These are phyloP conservation scores for Camellia sinensis DNA, from an alignment of 148 eudicot species.

Conservation along the genomic window DNA sequence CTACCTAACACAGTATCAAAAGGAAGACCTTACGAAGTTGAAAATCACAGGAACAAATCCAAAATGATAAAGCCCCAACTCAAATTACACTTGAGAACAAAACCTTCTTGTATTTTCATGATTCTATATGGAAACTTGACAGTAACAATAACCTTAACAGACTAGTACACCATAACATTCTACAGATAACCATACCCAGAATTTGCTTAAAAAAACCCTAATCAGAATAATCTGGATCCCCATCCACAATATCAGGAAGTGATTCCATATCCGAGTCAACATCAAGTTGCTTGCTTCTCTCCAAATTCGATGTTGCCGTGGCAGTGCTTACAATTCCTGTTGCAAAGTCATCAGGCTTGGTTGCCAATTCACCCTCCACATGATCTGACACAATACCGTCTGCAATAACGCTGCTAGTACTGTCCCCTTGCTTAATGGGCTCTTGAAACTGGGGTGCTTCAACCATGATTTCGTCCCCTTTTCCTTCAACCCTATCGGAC, in stretches of 20 bases:
- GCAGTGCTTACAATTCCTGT: slow-evolving; percentile 6
- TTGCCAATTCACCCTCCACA: neutral
- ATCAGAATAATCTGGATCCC: slow-evolving; percentile 54
- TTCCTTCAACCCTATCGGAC: slow-evolving; percentile 7
- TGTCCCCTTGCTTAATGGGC: slow-evolving; percentile 11
- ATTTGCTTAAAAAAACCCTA: neutral
- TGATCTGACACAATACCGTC: slow-evolving; percentile 15
- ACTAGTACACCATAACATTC: neutral
- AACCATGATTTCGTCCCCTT: slow-evolving; percentile 31
- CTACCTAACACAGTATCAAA: too few relatives aligned
- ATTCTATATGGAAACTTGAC: neutral
- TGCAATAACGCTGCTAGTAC: slow-evolving; percentile 5
- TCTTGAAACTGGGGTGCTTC: slow-evolving; percentile 23
- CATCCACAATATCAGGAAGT: slow-evolving; percentile 52
- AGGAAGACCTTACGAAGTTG: too few relatives aligned
- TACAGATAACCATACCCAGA: neutral
- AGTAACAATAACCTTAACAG: neutral
- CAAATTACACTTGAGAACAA: neutral
- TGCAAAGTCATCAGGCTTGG: slow-evolving; percentile 1
- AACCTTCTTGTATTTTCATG: neutral
- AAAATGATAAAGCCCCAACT: neutral
- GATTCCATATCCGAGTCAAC: slow-evolving; percentile 29
- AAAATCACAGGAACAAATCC: too few relatives aligned
- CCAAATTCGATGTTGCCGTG: neutral
- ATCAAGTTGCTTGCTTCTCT: slow-evolving; percentile 9